Evolutionary conservation across 164 flowering plant genomes (phyloP), one percentile per base, ranked within the genome.

Genomic region (Tetrastigma voinierianum): DNA sequence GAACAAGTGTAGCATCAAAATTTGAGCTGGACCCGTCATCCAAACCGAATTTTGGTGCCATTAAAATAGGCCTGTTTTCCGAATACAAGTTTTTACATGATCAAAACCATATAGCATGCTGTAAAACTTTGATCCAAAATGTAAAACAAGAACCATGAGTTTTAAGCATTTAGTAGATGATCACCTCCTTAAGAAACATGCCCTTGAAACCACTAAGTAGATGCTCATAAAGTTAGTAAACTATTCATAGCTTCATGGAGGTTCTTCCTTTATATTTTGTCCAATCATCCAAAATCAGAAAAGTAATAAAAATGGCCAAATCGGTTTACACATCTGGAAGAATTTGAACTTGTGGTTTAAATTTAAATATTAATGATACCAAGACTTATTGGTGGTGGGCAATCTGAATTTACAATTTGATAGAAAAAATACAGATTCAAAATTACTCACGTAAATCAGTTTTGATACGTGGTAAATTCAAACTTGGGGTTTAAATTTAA

Each of bases 41-140:
- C 12, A 90, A 64, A 57, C 97, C 90, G 66, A 90, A 96, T 74
- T 83, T 89, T 56, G 98, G 98, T 55, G 96, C 92, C 97, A 95
- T 84, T 32, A 95, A 73, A 71, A 95, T 86, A 56, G 99, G 99
- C 84, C 99, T 96, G 88, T 56, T 62, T 64, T 47, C 60, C 67
- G 45, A 70, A 54, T 21, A 67, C 12, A 60, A 74, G 25, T 21
- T 59, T 64, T 43, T 18, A 18, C 21, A 45, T 53, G 23, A 60
- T 63, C 20, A 17, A 45, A 62, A 40, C 47, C 52, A 62, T 14
- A 6, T 51, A n/a, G 11, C 46, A 46, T 40, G 4, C 14, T 9
- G 25, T 8, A 48, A 40, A 2, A 53, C 21, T 23, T 44, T 45
- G 32, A 61, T 25, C 48, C 25, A 49, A 47, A 45, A 60, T 23